Evolutionary conservation across 805 yeast species (phyloP), one percentile per base, ranked within the genome.

Genomic region (Ogataea nakhonphanomensis): DNA sequence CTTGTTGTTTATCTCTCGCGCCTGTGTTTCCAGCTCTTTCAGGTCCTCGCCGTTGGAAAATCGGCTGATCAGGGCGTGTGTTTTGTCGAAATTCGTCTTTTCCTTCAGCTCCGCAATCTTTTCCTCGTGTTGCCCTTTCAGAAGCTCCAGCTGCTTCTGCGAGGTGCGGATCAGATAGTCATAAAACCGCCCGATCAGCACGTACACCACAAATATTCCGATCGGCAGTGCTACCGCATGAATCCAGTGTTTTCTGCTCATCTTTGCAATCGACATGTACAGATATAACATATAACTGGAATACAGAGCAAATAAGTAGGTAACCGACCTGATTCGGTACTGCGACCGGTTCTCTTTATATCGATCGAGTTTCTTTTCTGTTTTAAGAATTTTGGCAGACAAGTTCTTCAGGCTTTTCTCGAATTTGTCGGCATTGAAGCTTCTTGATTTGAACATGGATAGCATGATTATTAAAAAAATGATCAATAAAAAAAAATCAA

Each of bases 21-120:
- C 74, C 49, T 74, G 59, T 24, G 60, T 51, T 34, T 68, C 64
- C 53, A 66, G 55, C 21, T 68, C 64, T 35, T 54, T 48, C 13
- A 64, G 44, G 54, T 75, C 79, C 35, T 67, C 73, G 11, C 83
- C 86, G 8, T 73, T 65, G 1, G 64, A 52, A 49, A 76, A 89
- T 53, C 89, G 71, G 37, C 73, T 75, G 31, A 90, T 64, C 33
- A 90, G 69, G n/a, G 83, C 79, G 59, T 79, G 80, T 1, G 96
- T 85, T 10, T 81, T 72, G 52, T 83, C 75, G 59, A 78, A 91
- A 49, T 85, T 83, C 11, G 95, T 84, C 54, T 77, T 71, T 41
- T 59, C 67, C 42, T 60, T 62, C 28, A 61, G 55, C 29, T 59
- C 62, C 12, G 55, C 53, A 22, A 64, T 51, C 41, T 62, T 66